phyloP scores from a whole-genome alignment of 2,329 filamentous ascomycete genomes.

The Pseudogymnoascus verrucosus region DNA sequence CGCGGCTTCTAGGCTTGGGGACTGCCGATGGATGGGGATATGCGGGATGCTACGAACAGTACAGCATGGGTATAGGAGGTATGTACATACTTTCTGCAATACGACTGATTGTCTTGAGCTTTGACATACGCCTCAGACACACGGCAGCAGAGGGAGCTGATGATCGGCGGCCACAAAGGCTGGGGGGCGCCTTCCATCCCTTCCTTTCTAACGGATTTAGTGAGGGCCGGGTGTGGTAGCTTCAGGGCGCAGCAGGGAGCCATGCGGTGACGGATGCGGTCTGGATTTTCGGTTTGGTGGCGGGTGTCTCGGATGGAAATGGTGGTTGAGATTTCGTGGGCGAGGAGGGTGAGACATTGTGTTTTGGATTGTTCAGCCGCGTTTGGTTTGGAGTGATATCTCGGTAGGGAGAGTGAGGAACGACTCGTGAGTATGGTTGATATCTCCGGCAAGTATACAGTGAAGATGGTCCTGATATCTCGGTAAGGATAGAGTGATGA shows the following conservation, averaged over 20 bases:
- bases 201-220: background rate
- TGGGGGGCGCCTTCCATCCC: background rate
- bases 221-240: background rate
- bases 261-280: background rate
- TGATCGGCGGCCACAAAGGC: background rate
- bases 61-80: background rate
- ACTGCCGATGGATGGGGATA: background rate
- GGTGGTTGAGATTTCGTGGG: background rate
- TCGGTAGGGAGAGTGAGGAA: no score
- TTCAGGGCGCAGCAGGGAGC: background rate
- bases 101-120: background rate
- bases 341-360: background rate
- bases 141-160: background rate
- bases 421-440: no score
- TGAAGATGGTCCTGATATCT: background rate
- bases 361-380: background rate
- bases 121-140: background rate
- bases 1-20: background rate
- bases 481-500: no score
- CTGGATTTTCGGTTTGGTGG: background rate
- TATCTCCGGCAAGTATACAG: no score
- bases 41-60: background rate
- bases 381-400: background rate
- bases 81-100: background rate
- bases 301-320: background rate